Evolutionary conservation across 306 rosid genomes (phyloP).

Genomic region (Adenanthera pavonina): DNA sequence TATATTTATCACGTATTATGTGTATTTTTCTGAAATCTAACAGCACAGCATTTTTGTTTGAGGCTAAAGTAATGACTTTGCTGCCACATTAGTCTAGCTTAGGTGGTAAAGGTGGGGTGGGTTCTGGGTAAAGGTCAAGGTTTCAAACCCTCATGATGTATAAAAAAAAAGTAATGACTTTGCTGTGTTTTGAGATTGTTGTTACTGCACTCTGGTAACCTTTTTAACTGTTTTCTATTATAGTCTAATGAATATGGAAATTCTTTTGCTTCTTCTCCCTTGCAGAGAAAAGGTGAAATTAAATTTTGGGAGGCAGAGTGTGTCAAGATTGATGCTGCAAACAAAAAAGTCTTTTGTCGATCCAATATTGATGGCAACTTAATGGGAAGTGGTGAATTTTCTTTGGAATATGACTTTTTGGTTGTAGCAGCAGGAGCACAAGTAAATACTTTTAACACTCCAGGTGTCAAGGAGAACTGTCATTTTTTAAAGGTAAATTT

Average conservation of each 20-base stretch:
- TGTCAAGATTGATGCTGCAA: conserved; percentile 77
- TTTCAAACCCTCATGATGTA: no score
- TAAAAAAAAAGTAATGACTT: no score
- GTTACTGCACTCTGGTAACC: conserved; percentile 11
- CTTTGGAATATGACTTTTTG: conserved; percentile 84
- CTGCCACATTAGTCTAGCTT: no score
- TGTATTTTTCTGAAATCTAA: conserved; percentile 8
- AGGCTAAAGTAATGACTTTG: conserved; percentile 15
- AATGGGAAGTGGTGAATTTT: conserved; percentile 71
- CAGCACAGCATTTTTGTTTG: background rate
- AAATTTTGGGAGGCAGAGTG: conserved; percentile 91
- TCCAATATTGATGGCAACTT: conserved; percentile 56
- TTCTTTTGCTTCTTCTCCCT: background rate
- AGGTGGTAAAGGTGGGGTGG: no score
- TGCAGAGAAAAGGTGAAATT: conserved; percentile 78
- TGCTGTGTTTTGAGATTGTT: conserved; percentile 26
- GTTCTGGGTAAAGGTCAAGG: no score
- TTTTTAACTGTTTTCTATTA: background rate
- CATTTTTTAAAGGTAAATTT: conserved; percentile 83
- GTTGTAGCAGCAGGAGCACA: conserved; percentile 86
- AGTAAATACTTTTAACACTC: conserved; percentile 92
- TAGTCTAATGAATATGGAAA: background rate
- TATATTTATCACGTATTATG: conserved; percentile 23
- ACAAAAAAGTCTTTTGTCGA: conserved; percentile 67
- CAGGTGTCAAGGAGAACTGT: conserved; percentile 89